These are phyloP conservation scores for Tetrahymena thermophila DNA, from an alignment of 73 alveolate species.

Conservation along the genomic window DNA sequence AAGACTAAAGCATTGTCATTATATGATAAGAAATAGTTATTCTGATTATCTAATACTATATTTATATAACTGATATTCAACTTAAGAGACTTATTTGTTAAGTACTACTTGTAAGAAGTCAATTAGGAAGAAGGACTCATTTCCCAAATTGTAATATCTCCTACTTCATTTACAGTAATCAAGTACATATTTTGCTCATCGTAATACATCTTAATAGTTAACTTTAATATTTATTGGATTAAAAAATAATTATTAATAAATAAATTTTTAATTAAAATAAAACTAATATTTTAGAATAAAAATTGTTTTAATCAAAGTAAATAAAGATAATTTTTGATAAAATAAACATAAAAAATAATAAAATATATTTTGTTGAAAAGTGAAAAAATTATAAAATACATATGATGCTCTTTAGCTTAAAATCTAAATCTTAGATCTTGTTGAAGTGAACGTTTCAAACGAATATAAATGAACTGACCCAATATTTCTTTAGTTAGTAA, in stretches of 20 bases:
- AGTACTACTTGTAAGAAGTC: background rate
- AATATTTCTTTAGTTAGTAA: background rate
- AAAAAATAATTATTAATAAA: too few species aligned
- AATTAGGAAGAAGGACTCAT: background rate
- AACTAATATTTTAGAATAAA: too few species aligned
- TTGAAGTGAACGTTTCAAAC: background rate
- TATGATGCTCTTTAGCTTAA: background rate
- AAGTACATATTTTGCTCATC: background rate
- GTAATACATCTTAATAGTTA: background rate
- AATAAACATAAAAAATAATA: too few species aligned
- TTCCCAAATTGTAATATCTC: background rate
- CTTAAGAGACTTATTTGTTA: background rate
- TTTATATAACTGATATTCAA: background rate
- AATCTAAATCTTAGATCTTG: background rate
- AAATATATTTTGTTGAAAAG: too few species aligned
- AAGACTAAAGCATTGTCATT: background rate
- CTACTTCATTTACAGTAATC: background rate
- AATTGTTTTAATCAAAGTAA: too few species aligned
- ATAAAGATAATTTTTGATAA: too few species aligned
- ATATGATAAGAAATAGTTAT: too few species aligned
- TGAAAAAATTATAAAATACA: background rate
- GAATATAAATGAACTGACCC: background rate
- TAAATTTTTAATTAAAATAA: too few species aligned
- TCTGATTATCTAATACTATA: background rate
- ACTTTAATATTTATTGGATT: background rate